Base-by-base conservation (phyloP, 2,329 filamentous ascomycete species). In the Escovopsis sp. region DNA sequence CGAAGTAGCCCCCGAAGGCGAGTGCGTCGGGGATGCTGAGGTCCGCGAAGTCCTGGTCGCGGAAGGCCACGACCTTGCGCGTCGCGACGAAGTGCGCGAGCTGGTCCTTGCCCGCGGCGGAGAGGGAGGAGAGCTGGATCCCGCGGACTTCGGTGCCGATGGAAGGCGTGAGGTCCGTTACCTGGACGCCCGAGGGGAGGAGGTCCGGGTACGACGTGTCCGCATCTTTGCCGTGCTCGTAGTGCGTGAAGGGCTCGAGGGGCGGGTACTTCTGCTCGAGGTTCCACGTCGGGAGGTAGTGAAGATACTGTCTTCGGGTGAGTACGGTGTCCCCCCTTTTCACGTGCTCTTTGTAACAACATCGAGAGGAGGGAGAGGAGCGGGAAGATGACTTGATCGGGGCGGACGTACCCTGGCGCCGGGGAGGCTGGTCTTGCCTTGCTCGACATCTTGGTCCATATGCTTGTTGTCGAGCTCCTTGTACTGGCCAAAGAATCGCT, bases 51-150 rank as follows among this genome's bases (percentile, higher is more conserved):
- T 88, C 80, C 55, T 88, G 84, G 53, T 78, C 70, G 20, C 82
- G 76, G 69, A 89, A 88, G 29, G 79, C 76, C 13, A 86, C 81
- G 6, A 88, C 81, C 55, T 86, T 87, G 54, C 81, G 76, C 61
- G 85, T 71, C 10, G 84, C 79, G 10, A 87, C 80, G 47, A 81
- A 77, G 16, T 80, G 73, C 1, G 84, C 83, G 5, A 89, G 69
- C 57, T 89, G 79, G 52, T 88, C 79, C 55, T 85, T 86, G 41
- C 78, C 82, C 13, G 77, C 75, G 35, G 76, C 61, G 41, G 65
- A 75, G 11, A 89, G 68, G 47, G 71, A 68, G 61, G 75, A 83
- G 27, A 89, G 64, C 59, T 89, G 83, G 27, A 88, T 64, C 32
- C 81, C 81, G 4, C 64, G 67, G 29, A 89, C 66, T 54, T 87